phyloP scores from a whole-genome alignment of 2,329 filamentous ascomycete genomes.

The Penicillium nordicum region DNA sequence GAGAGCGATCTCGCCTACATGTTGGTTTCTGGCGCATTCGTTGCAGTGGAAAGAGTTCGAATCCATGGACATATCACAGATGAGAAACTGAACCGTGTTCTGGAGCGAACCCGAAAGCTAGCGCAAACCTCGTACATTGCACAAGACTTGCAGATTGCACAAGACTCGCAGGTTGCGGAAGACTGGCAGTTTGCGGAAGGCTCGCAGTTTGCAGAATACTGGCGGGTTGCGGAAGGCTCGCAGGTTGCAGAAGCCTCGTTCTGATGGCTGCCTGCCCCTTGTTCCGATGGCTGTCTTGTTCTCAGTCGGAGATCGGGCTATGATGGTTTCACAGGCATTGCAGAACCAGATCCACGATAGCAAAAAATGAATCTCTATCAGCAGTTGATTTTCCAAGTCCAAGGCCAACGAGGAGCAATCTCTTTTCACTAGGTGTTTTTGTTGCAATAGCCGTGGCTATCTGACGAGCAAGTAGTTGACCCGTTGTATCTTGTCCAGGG shows the following conservation, averaged over 20 bases:
- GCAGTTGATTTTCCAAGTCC: conserved; percentile 50
- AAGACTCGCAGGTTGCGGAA: too few relatives aligned
- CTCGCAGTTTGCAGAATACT: too few relatives aligned
- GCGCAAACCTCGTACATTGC: background rate
- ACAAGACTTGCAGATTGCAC: too few relatives aligned
- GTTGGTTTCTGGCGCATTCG: background rate
- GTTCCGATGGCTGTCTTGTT: background rate
- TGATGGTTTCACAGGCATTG: conserved; percentile 35
- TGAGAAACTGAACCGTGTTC: background rate
- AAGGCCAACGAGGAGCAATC: conserved; percentile 58
- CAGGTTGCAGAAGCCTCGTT: too few relatives aligned
- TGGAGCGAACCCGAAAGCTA: background rate
- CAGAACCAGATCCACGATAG: conserved; percentile 43
- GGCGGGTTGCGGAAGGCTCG: too few relatives aligned
- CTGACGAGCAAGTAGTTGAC: conserved; percentile 85
- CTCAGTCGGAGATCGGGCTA: background rate
- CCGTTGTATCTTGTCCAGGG: conserved; percentile 73
- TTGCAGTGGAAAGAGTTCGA: background rate
- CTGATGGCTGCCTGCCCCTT: too few relatives aligned
- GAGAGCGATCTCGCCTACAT: background rate
- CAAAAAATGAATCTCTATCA: conserved; percentile 43
- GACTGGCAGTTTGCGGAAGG: too few relatives aligned
- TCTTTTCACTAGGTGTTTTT: conserved; percentile 61
- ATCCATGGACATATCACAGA: background rate
- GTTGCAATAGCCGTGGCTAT: conserved; percentile 76